Base-by-base conservation (phyloP, 805 yeast species). In the Candida anglica region DNA sequence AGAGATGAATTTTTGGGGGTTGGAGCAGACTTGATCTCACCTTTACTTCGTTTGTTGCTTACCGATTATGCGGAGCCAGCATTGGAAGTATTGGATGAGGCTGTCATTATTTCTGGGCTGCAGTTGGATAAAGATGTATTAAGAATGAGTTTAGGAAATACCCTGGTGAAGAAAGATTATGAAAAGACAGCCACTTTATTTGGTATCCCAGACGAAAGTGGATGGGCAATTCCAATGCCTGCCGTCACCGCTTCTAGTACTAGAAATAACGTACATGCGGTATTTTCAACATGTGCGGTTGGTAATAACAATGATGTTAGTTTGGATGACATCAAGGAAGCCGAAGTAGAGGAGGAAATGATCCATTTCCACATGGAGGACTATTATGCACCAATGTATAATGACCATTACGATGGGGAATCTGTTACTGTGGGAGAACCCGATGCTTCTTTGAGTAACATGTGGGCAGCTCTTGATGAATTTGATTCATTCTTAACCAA, bases 161-260 rank as follows among this genome's bases (percentile, higher is more conserved):
- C 80, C 10, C 75, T 86, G 6, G 69, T 84, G 45, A 77, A 83
- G 46, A 85, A 82, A 42, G 94, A 86, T 43, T 84, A 82, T 51
- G 96, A 85, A 44, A 80, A 77, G 45, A 81, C 93, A 3, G 88
- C 93, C 0, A 87, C 97, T 0, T 64, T 93, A 36, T 94, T 88
- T 63, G 98, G 98, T 11, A 80, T 91, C 16, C 98, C 98, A 0
- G 91, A 85, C 41, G 95, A 86, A 9, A 79, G 83, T 49, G 99
- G 99, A 1, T 93, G 99, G 99, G 81, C 96, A 0, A 79, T 94
- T 32, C 95, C 98, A 2, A 84, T 86, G 91, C 96, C 98, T 2
- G 86, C 91, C 0, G 78, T 87, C 27, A 81, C 93, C 2, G 87
- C 96, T 0, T 83, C 95, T 0, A 75, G 85, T 11, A 86, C 98